Evolutionary conservation across 805 yeast species (phyloP).

Genomic region (Candida tibetensis): DNA sequence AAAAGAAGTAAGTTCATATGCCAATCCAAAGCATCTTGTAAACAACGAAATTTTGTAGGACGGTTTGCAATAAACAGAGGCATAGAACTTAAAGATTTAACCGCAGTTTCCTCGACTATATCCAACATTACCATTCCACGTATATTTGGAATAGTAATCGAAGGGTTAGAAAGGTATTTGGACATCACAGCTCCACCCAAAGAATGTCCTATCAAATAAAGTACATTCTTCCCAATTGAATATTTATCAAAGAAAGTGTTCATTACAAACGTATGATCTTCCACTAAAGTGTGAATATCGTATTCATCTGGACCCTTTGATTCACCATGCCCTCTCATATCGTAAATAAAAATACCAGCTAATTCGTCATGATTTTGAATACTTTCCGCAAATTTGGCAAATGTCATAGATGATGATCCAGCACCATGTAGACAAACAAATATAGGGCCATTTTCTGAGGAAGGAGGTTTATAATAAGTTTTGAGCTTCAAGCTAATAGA

Average conservation of each 20-base stretch:
- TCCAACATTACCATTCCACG: constrained; percentile 80
- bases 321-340: constrained; percentile 83
- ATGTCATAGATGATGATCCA: constrained; percentile 83
- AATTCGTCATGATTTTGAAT: constrained; percentile 20
- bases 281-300: constrained; percentile 49
- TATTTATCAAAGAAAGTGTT: constrained; percentile 25
- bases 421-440: constrained; percentile 92
- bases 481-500: constrained; percentile 27
- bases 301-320: constrained; percentile 25
- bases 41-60: constrained; percentile 56
- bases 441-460: constrained; percentile 43
- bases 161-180: constrained; percentile 34
- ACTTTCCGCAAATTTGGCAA: constrained; percentile 50
- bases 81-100: constrained; percentile 66
- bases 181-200: constrained; percentile 87
- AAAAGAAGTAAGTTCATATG: constrained; percentile 58
- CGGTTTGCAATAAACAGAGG: constrained; percentile 59
- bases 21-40: constrained; percentile 75
- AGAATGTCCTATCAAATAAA: constrained; percentile 81
- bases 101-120: constrained; percentile 92
- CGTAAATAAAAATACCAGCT: constrained; percentile 68
- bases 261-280: constrained; percentile 57
- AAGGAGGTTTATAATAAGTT: constrained; percentile 59
- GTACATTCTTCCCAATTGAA: background rate
- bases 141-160: constrained; percentile 26